Conservation (phyloP, 495 filamentous ascomycete genomes). For the Aspergillus carlsbadensis region DNA sequence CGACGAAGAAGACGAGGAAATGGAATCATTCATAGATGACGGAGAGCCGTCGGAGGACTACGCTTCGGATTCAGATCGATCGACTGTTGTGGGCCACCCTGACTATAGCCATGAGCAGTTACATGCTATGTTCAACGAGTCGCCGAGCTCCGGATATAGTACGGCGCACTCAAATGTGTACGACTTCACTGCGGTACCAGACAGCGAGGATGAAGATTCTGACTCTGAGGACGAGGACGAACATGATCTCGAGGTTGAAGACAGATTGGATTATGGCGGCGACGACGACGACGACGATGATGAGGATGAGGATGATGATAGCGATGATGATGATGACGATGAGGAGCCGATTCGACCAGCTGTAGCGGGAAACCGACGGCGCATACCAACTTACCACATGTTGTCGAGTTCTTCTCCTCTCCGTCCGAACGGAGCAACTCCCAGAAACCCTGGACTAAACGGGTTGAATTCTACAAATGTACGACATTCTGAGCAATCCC, state of each 20-base stretch:
- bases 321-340: constrained; percentile 25
- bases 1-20: constrained; percentile 38
- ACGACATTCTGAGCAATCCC: background rate
- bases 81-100: constrained; percentile 29
- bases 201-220: background rate
- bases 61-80: constrained; percentile 28
- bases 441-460: background rate
- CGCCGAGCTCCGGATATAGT: constrained; percentile 11
- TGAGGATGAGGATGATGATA: constrained; percentile 15
- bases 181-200: background rate
- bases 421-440: background rate
- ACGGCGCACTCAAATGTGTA: constrained; percentile 1
- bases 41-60: constrained; percentile 24
- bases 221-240: constrained; percentile 3
- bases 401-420: constrained; percentile 18
- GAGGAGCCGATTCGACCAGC: constrained; percentile 28
- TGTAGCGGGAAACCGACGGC: constrained; percentile 19
- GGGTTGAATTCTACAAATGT: background rate
- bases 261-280: constrained; percentile 1
- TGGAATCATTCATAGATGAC: constrained; percentile 44
- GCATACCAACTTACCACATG: constrained; percentile 10
- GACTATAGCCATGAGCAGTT: constrained; percentile 13
- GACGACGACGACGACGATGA: constrained; percentile 7
- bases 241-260: constrained; percentile 12
- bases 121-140: constrained; percentile 9